Evolutionary conservation across 2,329 filamentous ascomycete genomes (phyloP), one percentile per base, ranked within the genome.

Genomic region (Elsinoe necatrix): DNA sequence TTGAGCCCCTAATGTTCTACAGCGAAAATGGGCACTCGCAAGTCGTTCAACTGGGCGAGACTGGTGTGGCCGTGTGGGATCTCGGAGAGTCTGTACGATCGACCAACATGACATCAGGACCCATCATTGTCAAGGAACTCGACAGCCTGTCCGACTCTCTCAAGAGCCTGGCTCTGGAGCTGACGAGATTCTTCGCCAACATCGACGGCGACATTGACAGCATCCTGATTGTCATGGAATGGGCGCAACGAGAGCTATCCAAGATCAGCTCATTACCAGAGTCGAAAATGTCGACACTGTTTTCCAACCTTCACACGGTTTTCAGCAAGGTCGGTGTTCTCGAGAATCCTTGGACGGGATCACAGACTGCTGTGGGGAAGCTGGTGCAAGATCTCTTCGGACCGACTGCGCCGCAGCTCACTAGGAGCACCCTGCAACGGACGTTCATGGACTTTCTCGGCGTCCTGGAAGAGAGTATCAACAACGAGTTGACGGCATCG

Each of bases 191-290:
- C 75, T 95, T 96, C 69, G 87, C 90, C 54, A 89, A 91, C 62
- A 89, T 97, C 11, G 89, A 96, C 65, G 88, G 89, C 23, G 92
- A 96, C 66, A 87, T 97, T 64, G 92, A 96, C 65, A 85, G 86
- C 59, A 95, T 96, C 63, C 79, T 97, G 34, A 86, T 93, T 59
- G 89, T 95, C 54, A 96, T 97, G 90, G 89, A 95, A 68, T 96
- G 92, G 92, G 88, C 89, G 12, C 86, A 86, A 66, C 84, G 90
- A 62, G 90, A 96, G 69, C 81, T 97, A 12, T 78, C 83, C 59
- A 83, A 84, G 45, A 75, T 93, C 57, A 80, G 83, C 60, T 76
- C 77, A 20, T 73, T 80, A 18, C 81, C 83, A 5, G 78, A 80
- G 0, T 81, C 80, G 42, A 79, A 83, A 1, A 73, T 95, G 20